These are phyloP conservation scores for Hyphodiscus hymeniophilus DNA, from an alignment of 495 filamentous ascomycete species.

Conservation along the genomic window DNA sequence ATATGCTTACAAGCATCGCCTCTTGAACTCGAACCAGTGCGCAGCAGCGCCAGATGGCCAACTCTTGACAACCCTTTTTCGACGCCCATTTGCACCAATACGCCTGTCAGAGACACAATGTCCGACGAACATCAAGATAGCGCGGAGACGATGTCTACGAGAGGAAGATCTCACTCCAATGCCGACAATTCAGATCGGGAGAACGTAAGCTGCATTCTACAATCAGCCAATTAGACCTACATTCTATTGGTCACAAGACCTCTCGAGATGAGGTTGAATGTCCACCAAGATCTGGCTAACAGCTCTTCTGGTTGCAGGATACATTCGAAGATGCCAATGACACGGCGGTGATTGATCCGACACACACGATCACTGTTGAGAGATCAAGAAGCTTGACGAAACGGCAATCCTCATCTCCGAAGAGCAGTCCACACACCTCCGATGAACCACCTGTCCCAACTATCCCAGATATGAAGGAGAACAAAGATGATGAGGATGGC, in stretches of 20 bases:
- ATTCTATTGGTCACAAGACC: slow-evolving; percentile 10
- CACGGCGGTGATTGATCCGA: slow-evolving; percentile 27
- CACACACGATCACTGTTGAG: slow-evolving; percentile 33
- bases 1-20: not conserved
- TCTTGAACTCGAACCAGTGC: not conserved
- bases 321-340: slow-evolving; percentile 73
- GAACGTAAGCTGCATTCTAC: slow-evolving; percentile 10
- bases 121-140: slow-evolving; percentile 12
- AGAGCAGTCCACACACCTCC: slow-evolving; percentile 27
- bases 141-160: not conserved
- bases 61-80: slow-evolving; percentile 9
- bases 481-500: slow-evolving; percentile 22
- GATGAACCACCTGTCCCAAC: slow-evolving; percentile 10
- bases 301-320: slow-evolving; percentile 40
- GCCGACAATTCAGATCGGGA: slow-evolving; percentile 17
- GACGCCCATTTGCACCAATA: not conserved
- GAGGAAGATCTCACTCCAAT: slow-evolving; percentile 3
- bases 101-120: slow-evolving; percentile 6
- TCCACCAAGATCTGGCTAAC: slow-evolving; percentile 7
- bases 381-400: slow-evolving; percentile 27
- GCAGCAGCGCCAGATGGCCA: slow-evolving; percentile 17
- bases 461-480: slow-evolving; percentile 22
- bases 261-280: not conserved
- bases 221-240: not conserved
- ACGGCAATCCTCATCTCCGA: slow-evolving; percentile 25